Base-by-base conservation (phyloP, 805 yeast species). In the Nakazawaea siamensis region DNA sequence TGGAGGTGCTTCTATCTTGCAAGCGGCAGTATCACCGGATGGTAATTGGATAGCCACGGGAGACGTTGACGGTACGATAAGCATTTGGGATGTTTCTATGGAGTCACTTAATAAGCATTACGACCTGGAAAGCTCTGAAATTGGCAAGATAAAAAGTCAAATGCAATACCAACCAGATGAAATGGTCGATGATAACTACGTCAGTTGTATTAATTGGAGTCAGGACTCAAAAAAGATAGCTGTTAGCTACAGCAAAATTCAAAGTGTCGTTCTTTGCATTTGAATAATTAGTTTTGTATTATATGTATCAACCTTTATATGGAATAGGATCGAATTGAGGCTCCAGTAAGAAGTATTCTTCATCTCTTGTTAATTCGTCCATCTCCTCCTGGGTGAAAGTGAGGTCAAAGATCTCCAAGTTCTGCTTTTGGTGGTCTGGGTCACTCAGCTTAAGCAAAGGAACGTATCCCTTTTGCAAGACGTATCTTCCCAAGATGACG, bases 11-110 rank as follows among this genome's bases (percentile, higher is more conserved):
- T 73, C 87, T 3, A 67, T 84, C 1, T 62, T 77, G 37, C 58
- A 60, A 14, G 75, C 77, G 2, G 53, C 62, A 1, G 41, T 81
- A 6, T 73, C 86, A 0, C 68, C 72, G 0, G 62, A 72, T 47
- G 52, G 54, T 29, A 49, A 57, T 10, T 63, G 56, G 45, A 52
- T 78, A 18, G 86, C 77, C 1, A 59, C 80, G 2, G 94, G 85
- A 1, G 83, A 79, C 27, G 70, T 73, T 36, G 73, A 72, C 26
- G 87, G 90, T 0, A 61, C 62, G 18, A 62, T 81, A 3, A 54
- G 68, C 9, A 48, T 81, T 0, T 77, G 79, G 69, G 67, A 68
- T 39, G 45, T 72, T 1, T 39, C 46, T 10, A 27, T 39, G 12
- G 34, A 44, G 5, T 9, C 40, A 2, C 14, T 42, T 7, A 29